Percentiles rank a stretch among this genome's conserved stretches.
Conservation (phyloP, 176 grass and related monocot genomes). For the Themeda triandra region DNA sequence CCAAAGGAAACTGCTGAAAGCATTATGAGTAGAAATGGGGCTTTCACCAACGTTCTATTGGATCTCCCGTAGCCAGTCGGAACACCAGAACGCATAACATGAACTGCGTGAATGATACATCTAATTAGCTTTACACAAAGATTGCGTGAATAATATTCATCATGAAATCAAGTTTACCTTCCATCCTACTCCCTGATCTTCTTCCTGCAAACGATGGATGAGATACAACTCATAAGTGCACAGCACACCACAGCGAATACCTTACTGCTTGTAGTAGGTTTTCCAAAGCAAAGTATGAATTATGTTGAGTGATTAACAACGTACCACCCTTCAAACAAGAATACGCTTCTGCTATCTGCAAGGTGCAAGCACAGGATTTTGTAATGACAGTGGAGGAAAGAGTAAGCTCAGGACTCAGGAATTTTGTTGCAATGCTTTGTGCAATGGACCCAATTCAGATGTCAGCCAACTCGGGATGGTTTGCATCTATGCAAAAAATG, state of each 20-base stretch:
- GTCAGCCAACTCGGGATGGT: neutral
- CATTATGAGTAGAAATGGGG: conserved; percentile 74
- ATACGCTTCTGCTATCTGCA: conserved; percentile 86
- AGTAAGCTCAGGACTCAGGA: neutral
- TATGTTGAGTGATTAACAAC: neutral
- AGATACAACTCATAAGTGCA: neutral
- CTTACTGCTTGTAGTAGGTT: neutral
- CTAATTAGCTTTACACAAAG: neutral
- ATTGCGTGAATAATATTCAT: neutral
- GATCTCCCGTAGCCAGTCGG: conserved; percentile 37
- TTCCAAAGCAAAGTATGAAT: neutral
- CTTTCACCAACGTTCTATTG: conserved; percentile 51
- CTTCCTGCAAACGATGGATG: conserved; percentile 30
- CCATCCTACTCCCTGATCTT: conserved; percentile 44
- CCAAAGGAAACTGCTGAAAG: conserved; percentile 68
- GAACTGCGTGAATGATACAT: conserved; percentile 30
- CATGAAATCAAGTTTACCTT: conserved; percentile 33
- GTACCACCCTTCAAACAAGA: conserved; percentile 78
- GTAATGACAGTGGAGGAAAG: neutral
- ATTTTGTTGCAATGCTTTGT: neutral
- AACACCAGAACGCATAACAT: conserved; percentile 64
- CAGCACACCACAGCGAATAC: neutral
- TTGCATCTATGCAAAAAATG: neutral
- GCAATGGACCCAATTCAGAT: neutral
- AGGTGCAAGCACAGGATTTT: neutral